Evolutionary conservation across 2,329 filamentous ascomycete genomes (phyloP).

Genomic region (Colletotrichum phormii): DNA sequence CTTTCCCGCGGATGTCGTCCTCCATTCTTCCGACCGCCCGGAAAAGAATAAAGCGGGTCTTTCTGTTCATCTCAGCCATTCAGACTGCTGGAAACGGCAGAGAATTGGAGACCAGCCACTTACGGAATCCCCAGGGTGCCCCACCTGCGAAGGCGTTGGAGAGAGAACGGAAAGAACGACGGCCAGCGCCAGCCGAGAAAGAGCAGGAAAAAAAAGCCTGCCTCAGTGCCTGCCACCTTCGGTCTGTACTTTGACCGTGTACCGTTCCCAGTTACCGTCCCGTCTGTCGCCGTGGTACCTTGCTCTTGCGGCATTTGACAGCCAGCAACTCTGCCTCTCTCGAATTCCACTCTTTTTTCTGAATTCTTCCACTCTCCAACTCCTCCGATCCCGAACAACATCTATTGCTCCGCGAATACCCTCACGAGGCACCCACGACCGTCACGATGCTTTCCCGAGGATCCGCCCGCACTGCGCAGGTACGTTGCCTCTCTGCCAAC

Average conservation of each 20-base stretch:
- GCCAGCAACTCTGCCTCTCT: constrained; percentile 9
- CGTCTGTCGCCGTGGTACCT: constrained; percentile 4
- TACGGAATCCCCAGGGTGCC: constrained; percentile 8
- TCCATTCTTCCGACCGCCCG: constrained; percentile 28
- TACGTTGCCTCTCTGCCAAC: constrained; percentile 50
- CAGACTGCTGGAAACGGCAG: not conserved
- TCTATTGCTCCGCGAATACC: constrained; percentile 28
- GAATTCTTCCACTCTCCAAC: constrained; percentile 18
- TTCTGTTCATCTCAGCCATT: not conserved
- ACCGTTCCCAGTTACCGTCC: constrained; percentile 9
- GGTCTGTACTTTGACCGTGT: constrained; percentile 10
- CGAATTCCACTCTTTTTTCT: constrained; percentile 33
- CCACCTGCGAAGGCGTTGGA: not conserved
- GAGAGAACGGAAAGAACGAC: too few species aligned
- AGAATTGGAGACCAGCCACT: constrained; percentile 12
- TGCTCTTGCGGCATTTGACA: constrained; percentile 34
- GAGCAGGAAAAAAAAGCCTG: not conserved
- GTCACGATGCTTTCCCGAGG: constrained; percentile 69
- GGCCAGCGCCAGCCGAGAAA: not conserved
- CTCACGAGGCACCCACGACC: constrained; percentile 34
- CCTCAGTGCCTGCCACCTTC: not conserved
- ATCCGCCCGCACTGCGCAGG: constrained; percentile 68
- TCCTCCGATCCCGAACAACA: constrained; percentile 19
- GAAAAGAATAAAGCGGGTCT: constrained; percentile 2
- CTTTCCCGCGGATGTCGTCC: constrained; percentile 31